Base-by-base conservation (phyloP, 2,329 filamentous ascomycete species). In the Ophiocordyceps australis region DNA sequence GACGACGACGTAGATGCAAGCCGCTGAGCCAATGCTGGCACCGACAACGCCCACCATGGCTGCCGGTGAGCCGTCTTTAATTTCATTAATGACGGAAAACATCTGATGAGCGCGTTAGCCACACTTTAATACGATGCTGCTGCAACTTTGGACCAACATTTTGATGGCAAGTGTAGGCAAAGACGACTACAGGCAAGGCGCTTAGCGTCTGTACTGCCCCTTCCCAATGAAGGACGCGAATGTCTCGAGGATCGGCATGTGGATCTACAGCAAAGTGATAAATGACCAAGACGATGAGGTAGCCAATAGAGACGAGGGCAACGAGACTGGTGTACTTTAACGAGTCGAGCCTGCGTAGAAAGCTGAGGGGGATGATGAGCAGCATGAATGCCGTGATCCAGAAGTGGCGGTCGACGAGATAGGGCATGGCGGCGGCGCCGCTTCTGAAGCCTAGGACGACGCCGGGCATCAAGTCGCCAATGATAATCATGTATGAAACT, bases 341-440 rank as follows among this genome's bases (percentile, higher is more conserved):
- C 20, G 86, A 95, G 50, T 98, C 89, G 21, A 98, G 62, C 19
- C 83, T 73, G 34, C 83, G 74, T 20, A 98, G 59, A 42, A 95
- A 98, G 28, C 83, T 91, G 30, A 98, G 59, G 5, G 89, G 89
- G 35, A 98, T 95, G 37, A 98, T 80, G 33, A 92, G 66, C 34
- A 94, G 65, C 83, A 98, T 93, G 46, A 98, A 98, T 2, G 74
- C 85, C 2, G 89, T 95, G 33, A 98, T 79, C 89, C 89, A 98
- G 47, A 98, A 98, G 46, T 89, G 77, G 26, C 89, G 70, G 45
- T 95, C 83, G 22, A 86, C 64, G 34, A 95, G 54, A 42, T 86
- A 95, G 2, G 71, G 65, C 23, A 76, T 42, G 16, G 41, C 55
- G 3, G 67, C 61, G 12, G 62, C 66, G 13, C 67, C 65, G 24